These are phyloP conservation scores for Strobilomyces echinocephalus DNA, from an alignment of 768 basidiomycete genomes.

Conservation along the genomic window DNA sequence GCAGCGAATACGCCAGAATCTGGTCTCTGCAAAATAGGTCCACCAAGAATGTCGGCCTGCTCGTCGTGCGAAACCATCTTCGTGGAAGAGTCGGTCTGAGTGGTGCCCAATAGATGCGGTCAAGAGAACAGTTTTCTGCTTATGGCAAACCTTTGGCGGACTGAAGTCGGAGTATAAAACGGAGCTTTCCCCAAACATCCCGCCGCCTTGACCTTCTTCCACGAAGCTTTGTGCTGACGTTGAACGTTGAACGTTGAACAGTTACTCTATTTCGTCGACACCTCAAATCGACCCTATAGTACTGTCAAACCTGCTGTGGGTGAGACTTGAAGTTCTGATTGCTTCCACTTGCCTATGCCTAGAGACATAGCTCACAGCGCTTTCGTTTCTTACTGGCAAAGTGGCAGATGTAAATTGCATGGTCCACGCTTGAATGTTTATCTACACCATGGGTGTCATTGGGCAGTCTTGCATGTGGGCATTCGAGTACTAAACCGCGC, in stretches of 20 bases:
- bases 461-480: constrained; percentile 42
- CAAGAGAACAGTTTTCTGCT: constrained; percentile 13
- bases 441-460: constrained; percentile 21
- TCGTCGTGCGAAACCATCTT: constrained; percentile 55
- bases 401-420: constrained; percentile 60
- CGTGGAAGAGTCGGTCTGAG: constrained; percentile 15
- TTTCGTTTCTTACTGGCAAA: constrained; percentile 75
- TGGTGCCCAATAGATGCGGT: constrained; percentile 19
- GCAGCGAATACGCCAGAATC: constrained; percentile 22
- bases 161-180: constrained; percentile 21
- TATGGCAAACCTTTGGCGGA: constrained; percentile 13
- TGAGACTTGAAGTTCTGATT: background rate
- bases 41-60: constrained; percentile 68
- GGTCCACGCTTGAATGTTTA: constrained; percentile 79
- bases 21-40: constrained; percentile 40
- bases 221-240: background rate
- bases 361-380: constrained; percentile 69
- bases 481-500: constrained; percentile 76
- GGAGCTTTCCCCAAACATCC: constrained; percentile 12
- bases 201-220: too few species aligned
- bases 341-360: constrained; percentile 63
- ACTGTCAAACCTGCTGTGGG: background rate
- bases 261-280: too few species aligned
- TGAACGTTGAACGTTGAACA: background rate
- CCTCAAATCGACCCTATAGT: background rate